Conservation (phyloP, 148 eudicot genomes). For the Vaccinium corymbosum region DNA sequence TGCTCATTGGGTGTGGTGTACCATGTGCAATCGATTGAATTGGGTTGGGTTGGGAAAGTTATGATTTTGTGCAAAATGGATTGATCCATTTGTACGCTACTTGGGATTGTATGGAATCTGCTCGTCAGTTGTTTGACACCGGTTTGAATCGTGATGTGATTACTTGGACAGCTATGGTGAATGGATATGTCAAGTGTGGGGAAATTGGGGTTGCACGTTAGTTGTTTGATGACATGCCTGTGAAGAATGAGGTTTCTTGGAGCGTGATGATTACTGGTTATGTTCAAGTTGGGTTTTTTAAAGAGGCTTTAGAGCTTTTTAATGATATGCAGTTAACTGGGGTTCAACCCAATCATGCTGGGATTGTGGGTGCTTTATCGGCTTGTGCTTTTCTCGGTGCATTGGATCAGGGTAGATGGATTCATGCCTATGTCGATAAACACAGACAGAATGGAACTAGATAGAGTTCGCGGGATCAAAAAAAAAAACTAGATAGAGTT, state of each 20-base stretch:
- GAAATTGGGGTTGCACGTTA: constrained; percentile 40
- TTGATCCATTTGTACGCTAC: constrained; percentile 65
- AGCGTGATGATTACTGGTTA: constrained; percentile 64
- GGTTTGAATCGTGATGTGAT: constrained; percentile 51
- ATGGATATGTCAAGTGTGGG: constrained; percentile 59
- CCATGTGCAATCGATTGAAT: constrained; percentile 46
- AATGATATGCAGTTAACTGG: constrained; percentile 49
- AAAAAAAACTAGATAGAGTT: constrained; percentile 41
- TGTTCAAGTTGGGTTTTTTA: constrained; percentile 46
- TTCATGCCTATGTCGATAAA: constrained; percentile 49
- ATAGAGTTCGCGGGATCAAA: too few species aligned
- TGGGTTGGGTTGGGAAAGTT: constrained; percentile 77
- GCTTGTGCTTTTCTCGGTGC: constrained; percentile 68
- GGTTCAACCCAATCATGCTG: constrained; percentile 50
- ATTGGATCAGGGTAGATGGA: constrained; percentile 69
- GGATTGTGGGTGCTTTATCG: constrained; percentile 55
- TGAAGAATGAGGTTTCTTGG: constrained; percentile 68
- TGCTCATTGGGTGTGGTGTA: constrained; percentile 34
- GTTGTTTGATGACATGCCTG: constrained; percentile 76
- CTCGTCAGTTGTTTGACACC: constrained; percentile 43
- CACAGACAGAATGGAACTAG: constrained; percentile 36
- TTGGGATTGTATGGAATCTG: constrained; percentile 33
- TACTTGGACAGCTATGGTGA: constrained; percentile 69
- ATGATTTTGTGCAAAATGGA: constrained; percentile 79
- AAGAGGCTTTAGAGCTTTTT: constrained; percentile 54